Percentiles rank a stretch among this genome's conserved stretches.
These are phyloP conservation scores for Marasmius sp. DNA, from an alignment of 1,284 basidiomycete species.

Conservation along the genomic window DNA sequence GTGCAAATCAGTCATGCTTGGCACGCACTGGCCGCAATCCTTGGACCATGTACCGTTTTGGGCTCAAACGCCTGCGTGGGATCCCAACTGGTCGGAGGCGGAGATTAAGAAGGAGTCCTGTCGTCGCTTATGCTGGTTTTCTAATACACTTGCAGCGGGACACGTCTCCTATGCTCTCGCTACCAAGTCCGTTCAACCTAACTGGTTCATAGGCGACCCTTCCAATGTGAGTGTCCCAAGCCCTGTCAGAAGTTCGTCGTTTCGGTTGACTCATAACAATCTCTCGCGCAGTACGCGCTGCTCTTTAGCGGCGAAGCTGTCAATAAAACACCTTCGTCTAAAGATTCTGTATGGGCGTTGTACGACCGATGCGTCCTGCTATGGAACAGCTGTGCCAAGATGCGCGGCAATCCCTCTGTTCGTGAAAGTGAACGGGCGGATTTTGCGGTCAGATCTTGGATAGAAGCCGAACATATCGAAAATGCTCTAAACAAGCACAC, in stretches of 20 bases:
- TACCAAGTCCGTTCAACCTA: conserved; percentile 35
- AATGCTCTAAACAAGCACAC: conserved; percentile 60
- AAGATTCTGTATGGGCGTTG: conserved; percentile 72
- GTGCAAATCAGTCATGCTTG: conserved; percentile 56
- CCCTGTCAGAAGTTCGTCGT: not conserved
- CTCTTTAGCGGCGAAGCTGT: conserved; percentile 70
- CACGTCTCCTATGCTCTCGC: conserved; percentile 63
- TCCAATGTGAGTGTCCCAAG: conserved; percentile 52
- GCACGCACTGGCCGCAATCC: conserved; percentile 45
- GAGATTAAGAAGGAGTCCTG: conserved; percentile 71
- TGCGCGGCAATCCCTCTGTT: conserved; percentile 43
- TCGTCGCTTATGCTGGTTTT: conserved; percentile 72
- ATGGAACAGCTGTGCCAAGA: conserved; percentile 69
- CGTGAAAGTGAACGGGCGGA: conserved; percentile 53
- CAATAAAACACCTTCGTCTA: conserved; percentile 38
- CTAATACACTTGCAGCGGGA: conserved; percentile 59
- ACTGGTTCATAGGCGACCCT: conserved; percentile 63
- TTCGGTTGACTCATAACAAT: conserved; percentile 3
- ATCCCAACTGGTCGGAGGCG: conserved; percentile 51
- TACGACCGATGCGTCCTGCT: conserved; percentile 67
- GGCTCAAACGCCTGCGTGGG: conserved; percentile 65
- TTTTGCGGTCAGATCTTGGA: conserved; percentile 67
- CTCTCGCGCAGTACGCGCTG: conserved; percentile 51
- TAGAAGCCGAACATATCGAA: conserved; percentile 70
- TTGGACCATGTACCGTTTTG: conserved; percentile 60